Percentiles rank a stretch among this genome's conserved stretches.
Conservation (phyloP, 2,329 filamentous ascomycete species). For the Sporothrix phasma region DNA sequence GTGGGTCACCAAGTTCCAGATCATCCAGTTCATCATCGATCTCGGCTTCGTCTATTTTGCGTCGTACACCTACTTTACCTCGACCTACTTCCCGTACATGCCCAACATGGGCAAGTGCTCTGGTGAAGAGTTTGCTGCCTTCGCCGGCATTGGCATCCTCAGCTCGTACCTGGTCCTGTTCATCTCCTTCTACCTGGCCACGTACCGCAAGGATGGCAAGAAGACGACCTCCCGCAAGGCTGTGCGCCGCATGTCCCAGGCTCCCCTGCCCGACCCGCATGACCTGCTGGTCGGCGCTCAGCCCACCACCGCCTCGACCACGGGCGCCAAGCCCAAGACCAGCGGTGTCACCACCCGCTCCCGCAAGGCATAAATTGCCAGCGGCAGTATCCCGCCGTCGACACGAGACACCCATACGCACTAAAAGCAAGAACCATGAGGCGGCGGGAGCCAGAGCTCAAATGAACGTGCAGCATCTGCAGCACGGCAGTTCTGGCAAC, state of each 20-base stretch:
- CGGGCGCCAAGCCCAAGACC: constrained; percentile 38
- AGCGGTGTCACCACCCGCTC: constrained; percentile 47
- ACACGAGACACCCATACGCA: not conserved
- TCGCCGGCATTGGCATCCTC: constrained; percentile 83
- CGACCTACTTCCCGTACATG: constrained; percentile 85
- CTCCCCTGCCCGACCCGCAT: constrained; percentile 71
- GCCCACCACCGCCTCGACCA: constrained; percentile 43
- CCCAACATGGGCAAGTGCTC: constrained; percentile 81
- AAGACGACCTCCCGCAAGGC: constrained; percentile 70
- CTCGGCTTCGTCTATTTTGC: constrained; percentile 98
- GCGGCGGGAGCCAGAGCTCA: not conserved
- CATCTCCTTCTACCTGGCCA: constrained; percentile 97
- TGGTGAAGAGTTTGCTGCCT: constrained; percentile 92
- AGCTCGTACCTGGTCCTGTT: constrained; percentile 95
- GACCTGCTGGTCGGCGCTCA: constrained; percentile 49
- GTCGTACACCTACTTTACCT: constrained; percentile 65
- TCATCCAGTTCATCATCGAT: constrained; percentile 94
- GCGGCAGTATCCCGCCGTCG: too few species aligned
- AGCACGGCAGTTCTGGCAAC: not conserved
- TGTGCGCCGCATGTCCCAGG: constrained; percentile 55
- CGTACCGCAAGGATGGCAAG: constrained; percentile 83
- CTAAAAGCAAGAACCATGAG: too few species aligned
- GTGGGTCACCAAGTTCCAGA: constrained; percentile 96
- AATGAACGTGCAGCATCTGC: not conserved
- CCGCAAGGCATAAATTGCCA: constrained; percentile 51